Base-by-base conservation (phyloP, 2,329 filamentous ascomycete species). In the Diaporthe humulicola region DNA sequence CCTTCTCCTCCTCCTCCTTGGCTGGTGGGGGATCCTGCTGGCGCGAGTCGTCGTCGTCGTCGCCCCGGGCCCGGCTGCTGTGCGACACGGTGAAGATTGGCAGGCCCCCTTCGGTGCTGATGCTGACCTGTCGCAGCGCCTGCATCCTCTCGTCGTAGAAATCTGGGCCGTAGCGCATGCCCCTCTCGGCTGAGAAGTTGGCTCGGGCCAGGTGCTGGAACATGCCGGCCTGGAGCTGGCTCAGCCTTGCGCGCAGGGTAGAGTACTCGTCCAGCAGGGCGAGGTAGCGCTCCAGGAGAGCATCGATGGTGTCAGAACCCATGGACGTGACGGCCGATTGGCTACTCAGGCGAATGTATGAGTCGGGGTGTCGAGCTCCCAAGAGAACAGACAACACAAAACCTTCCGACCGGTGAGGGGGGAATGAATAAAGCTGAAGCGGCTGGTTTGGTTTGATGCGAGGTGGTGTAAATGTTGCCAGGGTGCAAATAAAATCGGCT, bases 121-220 rank as follows among this genome's bases (percentile, higher is more conserved):
- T 79, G 73, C 80, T 79, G 40, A 92, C 78, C 71, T 83, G 82
- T 70, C 89, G 84, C 30, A 82, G 83, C 4, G 93, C 92, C 80
- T 91, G 91, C 91, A 95, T 94, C 61, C 94, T 89, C 77, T 91
- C 89, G 82, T 96, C 93, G 81, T 94, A 96, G 80, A 90, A 89
- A 78, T 94, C 92, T 77, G 87, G 88, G 4, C 93, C 93, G 81
- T 93, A 95, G 56, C 90, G 87, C 76, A 90, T 82, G 42, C 92
- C 89, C 17, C 90, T 86, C 80, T 90, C 87, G n/a, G 90, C 90
- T 38, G 90, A 86, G 83, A 94, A 95, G 84, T 95, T 95, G 76
- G 94, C 94, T 74, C 93, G 90, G n/a, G 94, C 92, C 54, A 96
- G 86, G 77, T 86, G 84, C 73, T 89, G 88, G 80, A 87, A 90